Percentiles rank a stretch among this genome's conserved stretches.
These are phyloP conservation scores for Fomitopsis pulvina DNA, from an alignment of 768 basidiomycete genomes.

Conservation along the genomic window DNA sequence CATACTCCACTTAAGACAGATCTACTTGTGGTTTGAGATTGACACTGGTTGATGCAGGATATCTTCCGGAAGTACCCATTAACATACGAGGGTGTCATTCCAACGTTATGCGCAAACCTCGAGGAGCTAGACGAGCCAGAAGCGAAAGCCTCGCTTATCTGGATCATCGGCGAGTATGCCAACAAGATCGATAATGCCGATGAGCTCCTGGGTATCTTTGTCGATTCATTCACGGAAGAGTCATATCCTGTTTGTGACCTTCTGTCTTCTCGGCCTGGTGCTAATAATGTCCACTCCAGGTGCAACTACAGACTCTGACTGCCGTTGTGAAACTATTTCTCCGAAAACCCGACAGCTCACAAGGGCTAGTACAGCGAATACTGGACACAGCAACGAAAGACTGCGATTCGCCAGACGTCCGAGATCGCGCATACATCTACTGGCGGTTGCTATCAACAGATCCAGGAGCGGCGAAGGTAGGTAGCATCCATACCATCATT, in stretches of 20 bases:
- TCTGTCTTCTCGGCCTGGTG: not conserved
- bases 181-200: slow-evolving; percentile 97
- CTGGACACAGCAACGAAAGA: slow-evolving; percentile 94
- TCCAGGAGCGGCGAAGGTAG: slow-evolving; percentile 89
- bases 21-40: not conserved
- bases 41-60: slow-evolving; percentile 48
- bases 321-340: slow-evolving; percentile 96
- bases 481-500: slow-evolving; percentile 7
- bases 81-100: slow-evolving; percentile 95
- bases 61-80: slow-evolving; percentile 97
- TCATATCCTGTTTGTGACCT: slow-evolving; percentile 73
- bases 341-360: slow-evolving; percentile 90
- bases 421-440: slow-evolving; percentile 97
- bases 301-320: slow-evolving; percentile 77
- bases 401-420: slow-evolving; percentile 93
- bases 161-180: slow-evolving; percentile 99
- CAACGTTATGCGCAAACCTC: slow-evolving; percentile 87
- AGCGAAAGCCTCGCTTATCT: slow-evolving; percentile 95
- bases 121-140: slow-evolving; percentile 98
- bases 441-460: slow-evolving; percentile 95
- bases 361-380: slow-evolving; percentile 87
- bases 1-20: slow-evolving; percentile 7
- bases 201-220: slow-evolving; percentile 83
- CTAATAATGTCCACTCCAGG: slow-evolving; percentile 16
- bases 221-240: slow-evolving; percentile 92